These are phyloP conservation scores for Pseudocercospora vitis DNA, from an alignment of 2,329 filamentous ascomycete species.

Conservation along the genomic window DNA sequence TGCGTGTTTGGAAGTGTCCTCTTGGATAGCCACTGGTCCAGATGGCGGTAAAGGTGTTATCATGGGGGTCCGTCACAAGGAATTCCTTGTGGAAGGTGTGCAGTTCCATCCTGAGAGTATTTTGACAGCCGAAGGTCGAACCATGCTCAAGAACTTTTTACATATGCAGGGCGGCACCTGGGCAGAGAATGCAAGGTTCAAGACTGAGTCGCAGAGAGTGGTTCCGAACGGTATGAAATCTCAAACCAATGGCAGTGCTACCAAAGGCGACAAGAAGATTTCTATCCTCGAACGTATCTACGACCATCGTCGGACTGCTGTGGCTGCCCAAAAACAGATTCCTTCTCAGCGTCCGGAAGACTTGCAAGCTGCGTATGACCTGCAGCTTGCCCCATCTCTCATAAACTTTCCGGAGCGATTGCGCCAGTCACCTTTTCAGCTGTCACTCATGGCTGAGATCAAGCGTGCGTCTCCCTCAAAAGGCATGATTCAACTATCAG, in stretches of 20 bases:
- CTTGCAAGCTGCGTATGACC: conserved; percentile 80
- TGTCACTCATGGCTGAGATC: conserved; percentile 96
- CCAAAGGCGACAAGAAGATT: conserved; percentile 59
- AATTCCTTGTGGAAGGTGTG: conserved; percentile 88
- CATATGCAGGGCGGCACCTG: conserved; percentile 86
- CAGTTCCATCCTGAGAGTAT: conserved; percentile 99
- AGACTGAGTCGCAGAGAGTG: conserved; percentile 37
- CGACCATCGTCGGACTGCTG: conserved; percentile 70
- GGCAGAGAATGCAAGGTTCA: conserved; percentile 69
- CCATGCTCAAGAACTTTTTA: conserved; percentile 92
- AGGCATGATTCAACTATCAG: conserved; percentile 83
- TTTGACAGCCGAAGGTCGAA: conserved; percentile 79
- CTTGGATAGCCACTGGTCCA: conserved; percentile 75
- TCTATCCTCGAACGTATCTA: conserved; percentile 94
- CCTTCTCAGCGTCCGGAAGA: conserved; percentile 82
- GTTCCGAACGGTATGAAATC: conserved; percentile 43
- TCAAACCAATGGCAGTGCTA: conserved; percentile 24
- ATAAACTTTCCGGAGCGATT: conserved; percentile 78
- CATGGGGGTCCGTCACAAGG: conserved; percentile 94
- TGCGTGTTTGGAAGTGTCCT: conserved; percentile 81
- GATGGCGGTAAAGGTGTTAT: conserved; percentile 83
- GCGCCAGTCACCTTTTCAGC: conserved; percentile 76
- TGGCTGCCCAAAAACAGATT: conserved; percentile 77
- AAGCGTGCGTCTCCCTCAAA: conserved; percentile 96
- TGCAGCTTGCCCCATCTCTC: conserved; percentile 80